Evolutionary conservation across 169 alveolate genomes (phyloP).

Genomic region (Theileria orientalis): DNA sequence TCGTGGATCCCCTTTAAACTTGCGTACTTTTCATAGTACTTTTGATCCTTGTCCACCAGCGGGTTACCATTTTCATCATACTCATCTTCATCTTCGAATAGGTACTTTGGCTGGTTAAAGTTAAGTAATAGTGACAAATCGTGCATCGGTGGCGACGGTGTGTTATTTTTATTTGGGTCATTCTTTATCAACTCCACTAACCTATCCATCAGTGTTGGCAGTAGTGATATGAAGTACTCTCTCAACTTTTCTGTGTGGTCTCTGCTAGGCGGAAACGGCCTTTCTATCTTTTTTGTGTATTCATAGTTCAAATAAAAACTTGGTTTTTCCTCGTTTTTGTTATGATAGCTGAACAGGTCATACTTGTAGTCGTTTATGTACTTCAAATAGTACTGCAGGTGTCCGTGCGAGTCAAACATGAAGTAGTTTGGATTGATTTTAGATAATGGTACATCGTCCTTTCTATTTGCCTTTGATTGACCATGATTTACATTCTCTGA

Average conservation of each 20-base stretch:
- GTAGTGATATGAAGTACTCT: conserved; percentile 21
- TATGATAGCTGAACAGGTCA: conserved; percentile 42
- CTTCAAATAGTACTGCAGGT: conserved; percentile 45
- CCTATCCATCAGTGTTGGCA: conserved; percentile 59
- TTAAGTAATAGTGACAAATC: conserved; percentile 34
- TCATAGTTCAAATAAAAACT: conserved; percentile 55
- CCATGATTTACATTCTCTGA: neutral
- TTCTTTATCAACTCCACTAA: conserved; percentile 54
- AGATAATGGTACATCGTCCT: conserved; percentile 29
- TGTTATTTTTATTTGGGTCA: conserved; percentile 58
- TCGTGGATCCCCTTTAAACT: conserved; percentile 58
- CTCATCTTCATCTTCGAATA: conserved; percentile 21
- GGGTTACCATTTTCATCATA: conserved; percentile 8
- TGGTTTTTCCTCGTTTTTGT: conserved; percentile 31
- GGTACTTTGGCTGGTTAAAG: conserved; percentile 44
- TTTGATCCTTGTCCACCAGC: conserved; percentile 6
- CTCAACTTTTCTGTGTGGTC: conserved; percentile 25
- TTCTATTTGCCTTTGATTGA: conserved; percentile 5
- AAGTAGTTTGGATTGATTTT: conserved; percentile 27
- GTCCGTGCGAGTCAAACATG: conserved; percentile 56
- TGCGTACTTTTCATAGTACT: conserved; percentile 43
- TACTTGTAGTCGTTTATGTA: conserved; percentile 54
- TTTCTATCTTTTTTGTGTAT: conserved; percentile 28
- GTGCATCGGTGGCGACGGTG: conserved; percentile 67
- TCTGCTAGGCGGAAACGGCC: conserved; percentile 43